Evolutionary conservation across 495 filamentous ascomycete genomes (phyloP).

Genomic region (Pyrenula massariospora): DNA sequence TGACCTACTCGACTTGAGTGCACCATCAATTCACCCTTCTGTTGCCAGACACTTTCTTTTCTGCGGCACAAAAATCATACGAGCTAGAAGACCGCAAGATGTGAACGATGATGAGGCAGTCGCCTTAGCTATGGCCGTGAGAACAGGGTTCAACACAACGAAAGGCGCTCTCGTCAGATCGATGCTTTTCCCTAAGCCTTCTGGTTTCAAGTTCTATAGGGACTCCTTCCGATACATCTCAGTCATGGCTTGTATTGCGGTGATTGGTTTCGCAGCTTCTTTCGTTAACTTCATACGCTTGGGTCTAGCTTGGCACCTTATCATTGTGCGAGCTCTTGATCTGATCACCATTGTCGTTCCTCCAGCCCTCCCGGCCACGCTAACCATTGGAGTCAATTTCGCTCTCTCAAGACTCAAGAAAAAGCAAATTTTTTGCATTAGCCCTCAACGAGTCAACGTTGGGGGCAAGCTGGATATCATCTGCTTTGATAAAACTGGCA

Average conservation of each 20-base stretch:
- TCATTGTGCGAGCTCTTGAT: constrained; percentile 85
- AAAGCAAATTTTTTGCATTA: constrained; percentile 93
- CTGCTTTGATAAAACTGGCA: constrained; percentile 98
- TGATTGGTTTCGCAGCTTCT: constrained; percentile 78
- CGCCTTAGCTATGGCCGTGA: constrained; percentile 79
- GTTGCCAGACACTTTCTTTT: constrained; percentile 84
- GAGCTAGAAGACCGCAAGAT: constrained; percentile 78
- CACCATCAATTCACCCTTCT: constrained; percentile 66
- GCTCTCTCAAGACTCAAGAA: constrained; percentile 75
- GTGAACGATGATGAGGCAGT: constrained; percentile 79
- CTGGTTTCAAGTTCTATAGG: constrained; percentile 94
- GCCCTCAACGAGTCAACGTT: constrained; percentile 90
- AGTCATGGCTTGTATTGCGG: constrained; percentile 86
- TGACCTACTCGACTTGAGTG: constrained; percentile 55
- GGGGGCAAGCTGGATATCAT: constrained; percentile 91
- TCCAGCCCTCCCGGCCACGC: constrained; percentile 88
- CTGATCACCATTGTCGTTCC: constrained; percentile 97
- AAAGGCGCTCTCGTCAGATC: constrained; percentile 93
- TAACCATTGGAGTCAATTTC: constrained; percentile 95
- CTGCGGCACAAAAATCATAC: constrained; percentile 88
- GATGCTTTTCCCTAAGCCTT: constrained; percentile 97
- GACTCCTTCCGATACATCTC: constrained; percentile 98
- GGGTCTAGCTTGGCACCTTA: constrained; percentile 72
- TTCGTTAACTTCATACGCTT: constrained; percentile 87
- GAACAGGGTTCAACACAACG: constrained; percentile 94